These are phyloP conservation scores for Irpex rosettiformis DNA, from an alignment of 1,284 basidiomycete species.

Conservation along the genomic window DNA sequence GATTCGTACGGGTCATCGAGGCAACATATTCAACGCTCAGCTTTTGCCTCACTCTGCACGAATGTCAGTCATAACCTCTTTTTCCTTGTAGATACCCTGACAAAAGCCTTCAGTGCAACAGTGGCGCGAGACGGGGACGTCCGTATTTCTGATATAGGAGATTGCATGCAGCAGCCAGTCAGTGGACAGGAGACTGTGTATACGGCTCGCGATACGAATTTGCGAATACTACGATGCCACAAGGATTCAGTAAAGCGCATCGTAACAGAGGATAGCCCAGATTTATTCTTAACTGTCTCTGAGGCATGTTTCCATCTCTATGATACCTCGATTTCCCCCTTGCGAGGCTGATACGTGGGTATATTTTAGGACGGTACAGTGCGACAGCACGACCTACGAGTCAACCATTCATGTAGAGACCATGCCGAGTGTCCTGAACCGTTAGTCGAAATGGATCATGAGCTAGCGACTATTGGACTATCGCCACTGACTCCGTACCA, in stretches of 20 bases:
- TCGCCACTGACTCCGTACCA: slow-evolving; percentile 72
- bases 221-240: slow-evolving; percentile 68
- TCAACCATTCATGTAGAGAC: slow-evolving; percentile 54
- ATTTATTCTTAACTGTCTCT: slow-evolving; percentile 81
- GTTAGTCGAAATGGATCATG: slow-evolving; percentile 55
- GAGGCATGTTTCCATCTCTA: slow-evolving; percentile 53
- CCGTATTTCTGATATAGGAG: slow-evolving; percentile 76
- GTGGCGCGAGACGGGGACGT: slow-evolving; percentile 81
- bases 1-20: slow-evolving; percentile 77
- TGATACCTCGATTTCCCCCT: background rate
- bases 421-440: slow-evolving; percentile 59
- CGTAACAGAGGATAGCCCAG: slow-evolving; percentile 78
- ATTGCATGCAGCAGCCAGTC: slow-evolving; percentile 37
- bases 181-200: slow-evolving; percentile 36
- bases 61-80: slow-evolving; percentile 41
- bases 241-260: slow-evolving; percentile 73
- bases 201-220: slow-evolving; percentile 41
- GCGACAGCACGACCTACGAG: slow-evolving; percentile 85
- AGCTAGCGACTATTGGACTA: slow-evolving; percentile 61
- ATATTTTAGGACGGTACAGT: slow-evolving; percentile 57
- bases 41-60: slow-evolving; percentile 75
- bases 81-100: background rate
- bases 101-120: slow-evolving; percentile 46
- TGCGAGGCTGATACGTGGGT: background rate
- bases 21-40: slow-evolving; percentile 87